Evolutionary conservation across 495 filamentous ascomycete species (phyloP), one percentile per base, ranked within the genome.

Genomic region (Lasiosphaeria hispida): DNA sequence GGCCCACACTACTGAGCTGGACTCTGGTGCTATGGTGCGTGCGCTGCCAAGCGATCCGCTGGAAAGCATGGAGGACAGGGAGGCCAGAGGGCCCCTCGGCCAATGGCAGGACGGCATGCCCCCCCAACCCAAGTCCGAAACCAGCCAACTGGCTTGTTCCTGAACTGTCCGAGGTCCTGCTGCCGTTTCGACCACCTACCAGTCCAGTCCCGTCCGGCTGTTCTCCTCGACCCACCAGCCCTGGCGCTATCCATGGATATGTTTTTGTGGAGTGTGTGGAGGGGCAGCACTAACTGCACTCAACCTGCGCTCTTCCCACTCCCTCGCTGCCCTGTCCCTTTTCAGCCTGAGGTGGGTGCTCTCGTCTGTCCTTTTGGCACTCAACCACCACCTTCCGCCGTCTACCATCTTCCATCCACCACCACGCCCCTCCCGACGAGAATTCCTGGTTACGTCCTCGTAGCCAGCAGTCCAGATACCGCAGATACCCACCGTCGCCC

Each of bases 51-150:
- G 56, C 23, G 37, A 41, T 30, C 41, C 41, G 40, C 5, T 30
- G 23, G 23, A 30, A 30, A 30, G 23, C 23, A 30, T 30, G 23
- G 23, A 30, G 23, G 23, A 2, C 23, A 30, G 23, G 23, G 23
- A 30, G 44, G 39, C 45, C 37, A 42, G 49, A 55, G 59, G 5
- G 23, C 23, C 23, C 23, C 23, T 30, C 23, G 13, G 19, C 68
- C 63, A 65, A 67, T 70, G 37, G 45, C 33, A 59, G 39, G 11
- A 33, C 7, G 11, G 18, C n/a, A 38, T 42, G 15, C 15, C 48
- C 52, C 54, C 61, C 63, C 54, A 49, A 58, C 54, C 53, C 64
- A 57, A 62, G 63, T 68, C 63, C 66, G 68, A 68, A 68, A 65
- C 60, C 37, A 55, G 59, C 44, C 15, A 49, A 7, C 37, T 34